A percentile compares a stretch with the other conserved stretches of the same genome.
Conservation (phyloP, 2,329 filamentous ascomycete species). For the Neofusicoccum sp. region DNA sequence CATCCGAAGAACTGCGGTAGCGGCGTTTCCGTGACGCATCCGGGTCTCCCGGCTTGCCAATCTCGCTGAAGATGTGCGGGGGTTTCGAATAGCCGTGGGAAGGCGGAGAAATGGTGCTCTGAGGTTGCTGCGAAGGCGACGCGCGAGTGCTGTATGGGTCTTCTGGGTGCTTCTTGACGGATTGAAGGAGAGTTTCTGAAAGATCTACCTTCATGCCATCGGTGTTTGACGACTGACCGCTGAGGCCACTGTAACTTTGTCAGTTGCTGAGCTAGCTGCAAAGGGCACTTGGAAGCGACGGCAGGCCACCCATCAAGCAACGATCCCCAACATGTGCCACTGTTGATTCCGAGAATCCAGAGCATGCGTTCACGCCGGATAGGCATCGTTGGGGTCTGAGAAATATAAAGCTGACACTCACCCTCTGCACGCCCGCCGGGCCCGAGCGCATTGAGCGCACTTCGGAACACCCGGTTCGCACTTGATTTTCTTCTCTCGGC, state of each 20-base stretch:
- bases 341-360: too few relatives aligned
- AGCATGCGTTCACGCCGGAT: background rate
- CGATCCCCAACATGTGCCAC: too few relatives aligned
- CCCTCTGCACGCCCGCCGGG: conserved; percentile 78
- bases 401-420: conserved; percentile 26
- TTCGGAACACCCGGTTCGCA: conserved; percentile 86
- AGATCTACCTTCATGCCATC: conserved; percentile 7
- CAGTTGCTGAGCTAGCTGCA: conserved; percentile 8
- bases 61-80: conserved; percentile 1
- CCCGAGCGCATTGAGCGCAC: conserved; percentile 90
- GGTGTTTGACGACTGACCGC: conserved; percentile 7
- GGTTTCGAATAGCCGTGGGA: background rate
- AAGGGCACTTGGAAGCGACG: background rate
- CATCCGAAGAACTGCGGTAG: conserved; percentile 9
- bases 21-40: conserved; percentile 14
- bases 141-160: background rate
- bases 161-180: background rate
- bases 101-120: background rate
- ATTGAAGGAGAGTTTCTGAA: background rate
- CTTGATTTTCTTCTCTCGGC: conserved; percentile 96
- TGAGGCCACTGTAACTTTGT: conserved; percentile 8
- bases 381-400: background rate
- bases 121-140: conserved; percentile 5
- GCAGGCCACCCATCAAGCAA: background rate
- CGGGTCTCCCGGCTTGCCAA: background rate